Evolutionary conservation across 2,329 filamentous ascomycete species (phyloP).

Genomic region (Zalaria sp.): DNA sequence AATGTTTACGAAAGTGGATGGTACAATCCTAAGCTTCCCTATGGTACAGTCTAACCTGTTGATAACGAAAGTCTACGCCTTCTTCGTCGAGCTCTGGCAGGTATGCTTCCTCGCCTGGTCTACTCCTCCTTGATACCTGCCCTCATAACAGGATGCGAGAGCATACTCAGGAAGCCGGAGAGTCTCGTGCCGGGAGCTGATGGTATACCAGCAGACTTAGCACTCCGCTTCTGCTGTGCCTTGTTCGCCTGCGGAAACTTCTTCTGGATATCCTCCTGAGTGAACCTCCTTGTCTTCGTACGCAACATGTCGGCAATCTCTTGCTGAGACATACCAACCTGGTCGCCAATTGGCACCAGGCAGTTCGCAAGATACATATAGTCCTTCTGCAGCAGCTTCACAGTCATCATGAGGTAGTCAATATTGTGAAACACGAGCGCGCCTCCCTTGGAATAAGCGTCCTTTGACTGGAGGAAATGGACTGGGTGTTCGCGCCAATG

Average conservation of each 20-base stretch:
- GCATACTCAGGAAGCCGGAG: neutral
- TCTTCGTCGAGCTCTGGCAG: no score
- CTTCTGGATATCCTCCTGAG: conserved; percentile 45
- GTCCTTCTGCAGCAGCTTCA: conserved; percentile 54
- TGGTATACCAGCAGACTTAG: neutral
- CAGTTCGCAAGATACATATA: conserved; percentile 56
- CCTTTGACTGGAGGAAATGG: conserved; percentile 56
- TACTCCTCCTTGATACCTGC: neutral
- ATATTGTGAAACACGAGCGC: conserved; percentile 71
- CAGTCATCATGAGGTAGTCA: conserved; percentile 64
- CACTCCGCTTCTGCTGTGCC: neutral
- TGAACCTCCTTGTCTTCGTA: conserved; percentile 51
- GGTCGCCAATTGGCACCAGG: conserved; percentile 59
- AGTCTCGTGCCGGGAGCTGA: neutral
- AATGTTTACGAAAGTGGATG: no score
- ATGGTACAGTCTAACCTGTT: no score
- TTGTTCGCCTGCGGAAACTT: conserved; percentile 33
- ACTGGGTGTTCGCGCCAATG: conserved; percentile 73
- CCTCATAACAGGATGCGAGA: neutral
- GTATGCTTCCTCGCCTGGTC: neutral
- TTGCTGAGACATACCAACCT: conserved; percentile 51
- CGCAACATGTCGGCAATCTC: conserved; percentile 50
- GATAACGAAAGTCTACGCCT: no score
- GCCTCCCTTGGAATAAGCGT: conserved; percentile 49
- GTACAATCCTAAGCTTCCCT: no score